Conservation (phyloP, 2,329 filamentous ascomycete genomes). For the Neopestalotiopsis rosae region DNA sequence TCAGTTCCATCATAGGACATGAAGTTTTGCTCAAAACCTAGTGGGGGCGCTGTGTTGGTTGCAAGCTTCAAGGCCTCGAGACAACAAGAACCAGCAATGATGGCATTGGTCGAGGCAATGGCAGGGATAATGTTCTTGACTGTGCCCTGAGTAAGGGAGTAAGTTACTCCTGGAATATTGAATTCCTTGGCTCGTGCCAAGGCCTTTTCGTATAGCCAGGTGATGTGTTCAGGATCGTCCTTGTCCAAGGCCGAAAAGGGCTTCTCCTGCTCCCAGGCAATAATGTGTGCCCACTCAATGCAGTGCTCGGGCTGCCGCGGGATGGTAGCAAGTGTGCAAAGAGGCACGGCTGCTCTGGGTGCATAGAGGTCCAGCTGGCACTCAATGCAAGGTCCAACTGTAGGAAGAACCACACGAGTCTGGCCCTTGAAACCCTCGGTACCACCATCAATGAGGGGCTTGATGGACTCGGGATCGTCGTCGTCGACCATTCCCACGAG, state of each 20-base stretch:
- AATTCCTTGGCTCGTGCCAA: slow-evolving; percentile 83
- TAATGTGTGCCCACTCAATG: slow-evolving; percentile 98
- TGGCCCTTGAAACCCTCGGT: slow-evolving; percentile 99
- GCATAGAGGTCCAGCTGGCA: slow-evolving; percentile 99
- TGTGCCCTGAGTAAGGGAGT: slow-evolving; percentile 93
- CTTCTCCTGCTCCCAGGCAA: slow-evolving; percentile 90
- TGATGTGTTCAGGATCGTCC: slow-evolving; percentile 95
- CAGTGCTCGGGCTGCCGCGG: slow-evolving; percentile 97
- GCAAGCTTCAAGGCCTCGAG: slow-evolving; percentile 97
- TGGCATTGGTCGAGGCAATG: slow-evolving; percentile 96
- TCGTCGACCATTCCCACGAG: slow-evolving; percentile 88
- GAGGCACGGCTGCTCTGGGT: slow-evolving; percentile 92
- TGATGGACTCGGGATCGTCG: slow-evolving; percentile 82
- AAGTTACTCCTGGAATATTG: slow-evolving; percentile 90
- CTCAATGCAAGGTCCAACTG: slow-evolving; percentile 94
- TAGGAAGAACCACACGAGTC: slow-evolving; percentile 88
- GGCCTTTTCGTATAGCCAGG: slow-evolving; percentile 92
- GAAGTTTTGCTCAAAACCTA: slow-evolving; percentile 85
- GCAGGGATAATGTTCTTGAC: slow-evolving; percentile 99
- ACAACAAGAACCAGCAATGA: slow-evolving; percentile 93
- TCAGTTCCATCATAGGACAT: slow-evolving; percentile 99
- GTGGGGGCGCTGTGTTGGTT: slow-evolving; percentile 78
- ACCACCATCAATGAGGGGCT: slow-evolving; percentile 94
- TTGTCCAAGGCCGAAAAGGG: slow-evolving; percentile 88
- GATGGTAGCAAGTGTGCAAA: slow-evolving; percentile 95